Conservation (phyloP, 305 asterid genomes). For the Nicotiana rustica region DNA sequence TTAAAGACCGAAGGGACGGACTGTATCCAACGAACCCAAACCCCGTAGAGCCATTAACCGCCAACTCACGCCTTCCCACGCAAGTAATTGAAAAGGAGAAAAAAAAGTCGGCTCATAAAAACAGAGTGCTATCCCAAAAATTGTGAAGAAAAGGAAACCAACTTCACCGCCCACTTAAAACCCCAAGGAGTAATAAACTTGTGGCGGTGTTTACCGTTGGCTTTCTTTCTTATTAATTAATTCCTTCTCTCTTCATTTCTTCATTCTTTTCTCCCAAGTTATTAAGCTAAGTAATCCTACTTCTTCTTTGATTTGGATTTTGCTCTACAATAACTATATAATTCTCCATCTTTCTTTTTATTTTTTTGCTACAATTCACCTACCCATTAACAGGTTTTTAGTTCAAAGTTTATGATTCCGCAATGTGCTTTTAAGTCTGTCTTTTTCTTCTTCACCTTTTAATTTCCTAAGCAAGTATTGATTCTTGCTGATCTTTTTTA, state of each 20-base stretch:
- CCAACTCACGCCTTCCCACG: slow-evolving; percentile 29
- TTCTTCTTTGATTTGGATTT: background rate
- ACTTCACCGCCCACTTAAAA: slow-evolving; percentile 30
- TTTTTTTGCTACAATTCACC: background rate
- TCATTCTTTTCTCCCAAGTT: background rate
- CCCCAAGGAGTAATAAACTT: background rate
- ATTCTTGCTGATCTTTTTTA: background rate
- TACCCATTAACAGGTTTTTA: background rate
- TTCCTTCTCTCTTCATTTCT: background rate
- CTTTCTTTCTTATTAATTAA: background rate
- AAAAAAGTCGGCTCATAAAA: background rate
- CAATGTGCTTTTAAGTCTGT: slow-evolving; percentile 16
- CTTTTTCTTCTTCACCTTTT: background rate
- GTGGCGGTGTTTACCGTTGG: slow-evolving; percentile 34
- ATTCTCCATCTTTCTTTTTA: background rate
- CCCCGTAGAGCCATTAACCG: background rate
- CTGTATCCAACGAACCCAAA: slow-evolving; percentile 6
- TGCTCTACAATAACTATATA: background rate
- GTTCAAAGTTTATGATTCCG: background rate
- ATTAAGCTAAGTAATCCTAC: background rate
- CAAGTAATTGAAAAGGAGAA: background rate
- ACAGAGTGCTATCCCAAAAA: background rate
- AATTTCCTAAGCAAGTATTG: slow-evolving; percentile 28
- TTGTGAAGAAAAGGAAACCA: background rate
- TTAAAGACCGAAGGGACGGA: background rate